phyloP scores from a whole-genome alignment of 345 rosid genomes.

The Fremontodendron californicum region DNA sequence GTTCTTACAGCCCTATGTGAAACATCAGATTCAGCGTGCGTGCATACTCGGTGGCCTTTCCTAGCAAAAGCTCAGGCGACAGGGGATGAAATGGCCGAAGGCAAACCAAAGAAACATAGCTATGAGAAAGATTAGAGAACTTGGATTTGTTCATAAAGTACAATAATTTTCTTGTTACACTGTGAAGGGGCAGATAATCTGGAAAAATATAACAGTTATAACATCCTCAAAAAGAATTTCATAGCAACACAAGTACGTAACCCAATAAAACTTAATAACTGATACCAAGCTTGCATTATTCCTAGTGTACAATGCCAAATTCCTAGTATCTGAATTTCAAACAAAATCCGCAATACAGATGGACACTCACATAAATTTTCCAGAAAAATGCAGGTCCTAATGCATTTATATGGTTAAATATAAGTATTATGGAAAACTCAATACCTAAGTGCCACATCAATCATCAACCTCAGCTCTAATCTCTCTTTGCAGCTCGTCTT shows the following conservation, averaged over 20 bases:
- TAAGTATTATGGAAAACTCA: background rate
- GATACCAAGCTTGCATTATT: background rate
- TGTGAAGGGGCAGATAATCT: too few species aligned
- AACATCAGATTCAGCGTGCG: too few species aligned
- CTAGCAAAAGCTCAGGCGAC: too few species aligned
- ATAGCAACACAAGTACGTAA: background rate
- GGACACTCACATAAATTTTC: constrained; percentile 4
- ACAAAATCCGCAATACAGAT: constrained; percentile 4
- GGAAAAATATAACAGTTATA: background rate
- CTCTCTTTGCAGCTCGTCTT: constrained; percentile 74
- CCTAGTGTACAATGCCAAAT: background rate
- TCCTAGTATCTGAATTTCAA: background rate
- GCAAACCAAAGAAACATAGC: too few species aligned
- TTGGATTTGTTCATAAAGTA: too few species aligned
- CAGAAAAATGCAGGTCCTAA: background rate
- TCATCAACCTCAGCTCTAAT: constrained; percentile 79
- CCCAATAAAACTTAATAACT: background rate
- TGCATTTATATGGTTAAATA: background rate
- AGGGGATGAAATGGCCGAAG: too few species aligned
- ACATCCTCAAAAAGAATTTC: background rate
- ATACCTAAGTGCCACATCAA: constrained; percentile 20
- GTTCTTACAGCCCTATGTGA: too few species aligned
- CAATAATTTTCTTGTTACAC: too few species aligned
- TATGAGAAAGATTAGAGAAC: too few species aligned
- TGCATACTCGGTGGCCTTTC: too few species aligned